A percentile compares a stretch with the other conserved stretches of the same genome.
Evolutionary conservation across 1,139 yeast genomes (phyloP).

Genomic region (Chernovozyma aurita): DNA sequence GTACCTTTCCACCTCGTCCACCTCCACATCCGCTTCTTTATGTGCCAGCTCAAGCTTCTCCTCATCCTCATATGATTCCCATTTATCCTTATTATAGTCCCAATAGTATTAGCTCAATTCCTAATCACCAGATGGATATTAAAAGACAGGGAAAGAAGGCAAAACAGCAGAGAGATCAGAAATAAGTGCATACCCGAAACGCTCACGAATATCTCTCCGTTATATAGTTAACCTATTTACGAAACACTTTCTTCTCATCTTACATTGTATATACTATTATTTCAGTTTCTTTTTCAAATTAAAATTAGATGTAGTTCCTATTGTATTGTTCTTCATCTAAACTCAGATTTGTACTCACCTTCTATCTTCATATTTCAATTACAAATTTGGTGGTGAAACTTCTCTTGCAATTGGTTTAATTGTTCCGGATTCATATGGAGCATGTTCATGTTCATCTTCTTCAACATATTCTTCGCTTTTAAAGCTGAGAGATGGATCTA

Average conservation of each 20-base stretch:
- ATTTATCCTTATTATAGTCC: constrained; percentile 7
- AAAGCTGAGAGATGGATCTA: constrained; percentile 14
- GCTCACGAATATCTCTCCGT: too few species aligned
- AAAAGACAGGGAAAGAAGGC: neutral
- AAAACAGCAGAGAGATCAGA: neutral
- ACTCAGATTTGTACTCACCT: too few species aligned
- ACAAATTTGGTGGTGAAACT: constrained; percentile 38
- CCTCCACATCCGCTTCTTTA: constrained; percentile 4
- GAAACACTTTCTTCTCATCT: too few species aligned
- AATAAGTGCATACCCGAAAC: too few species aligned
- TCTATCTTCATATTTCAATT: too few species aligned
- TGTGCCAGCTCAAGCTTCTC: constrained; percentile 4
- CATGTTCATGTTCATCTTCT: neutral
- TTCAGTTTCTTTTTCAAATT: neutral
- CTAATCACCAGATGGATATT: neutral
- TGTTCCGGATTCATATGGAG: constrained; percentile 13
- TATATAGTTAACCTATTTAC: too few species aligned
- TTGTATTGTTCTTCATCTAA: too few species aligned
- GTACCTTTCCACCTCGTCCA: constrained; percentile 1
- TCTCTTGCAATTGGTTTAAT: constrained; percentile 30
- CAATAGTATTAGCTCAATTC: neutral
- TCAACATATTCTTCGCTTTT: constrained; percentile 35
- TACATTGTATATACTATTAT: too few species aligned
- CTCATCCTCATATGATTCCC: constrained; percentile 8
- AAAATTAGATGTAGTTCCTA: too few species aligned